A percentile compares a stretch with the other conserved stretches of the same genome.
Conservation (phyloP, 306 rosid species). For the Adenanthera pavonina region DNA sequence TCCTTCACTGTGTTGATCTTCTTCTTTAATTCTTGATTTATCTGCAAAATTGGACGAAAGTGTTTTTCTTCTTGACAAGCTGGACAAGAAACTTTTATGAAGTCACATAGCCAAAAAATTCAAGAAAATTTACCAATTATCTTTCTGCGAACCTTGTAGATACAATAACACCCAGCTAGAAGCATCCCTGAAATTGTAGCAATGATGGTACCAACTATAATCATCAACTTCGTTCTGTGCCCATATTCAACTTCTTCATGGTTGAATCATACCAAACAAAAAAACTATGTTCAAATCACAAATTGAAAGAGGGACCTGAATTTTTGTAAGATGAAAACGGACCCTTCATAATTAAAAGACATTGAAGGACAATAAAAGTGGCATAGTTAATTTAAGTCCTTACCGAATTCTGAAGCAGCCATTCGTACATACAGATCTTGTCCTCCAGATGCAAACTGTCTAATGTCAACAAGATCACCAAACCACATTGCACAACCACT, state of each 20-base stretch:
- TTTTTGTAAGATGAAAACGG: neutral
- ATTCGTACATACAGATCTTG: conserved; percentile 28
- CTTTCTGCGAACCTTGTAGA: neutral
- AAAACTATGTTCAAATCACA: neutral
- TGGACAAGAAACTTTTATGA: neutral
- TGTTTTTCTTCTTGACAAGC: neutral
- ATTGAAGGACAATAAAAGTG: neutral
- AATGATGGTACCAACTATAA: conserved; percentile 8
- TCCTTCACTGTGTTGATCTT: conserved; percentile 2
- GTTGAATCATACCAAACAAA: neutral
- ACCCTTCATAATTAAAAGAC: neutral
- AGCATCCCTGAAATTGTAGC: neutral
- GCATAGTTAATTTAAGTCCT: neutral
- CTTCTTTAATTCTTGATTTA: neutral
- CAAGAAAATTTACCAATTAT: neutral
- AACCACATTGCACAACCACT: conserved; percentile 36
- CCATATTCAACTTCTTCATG: neutral
- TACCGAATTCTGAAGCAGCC: conserved; percentile 29
- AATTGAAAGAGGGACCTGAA: neutral
- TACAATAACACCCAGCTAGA: neutral
- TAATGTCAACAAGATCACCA: conserved; percentile 14
- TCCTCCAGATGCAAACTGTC: conserved; percentile 8
- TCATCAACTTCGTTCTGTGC: neutral
- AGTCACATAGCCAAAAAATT: neutral
- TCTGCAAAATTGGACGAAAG: neutral